phyloP scores from a whole-genome alignment of 352 stramenopile species.

The Phytophthora cryptogea region DNA sequence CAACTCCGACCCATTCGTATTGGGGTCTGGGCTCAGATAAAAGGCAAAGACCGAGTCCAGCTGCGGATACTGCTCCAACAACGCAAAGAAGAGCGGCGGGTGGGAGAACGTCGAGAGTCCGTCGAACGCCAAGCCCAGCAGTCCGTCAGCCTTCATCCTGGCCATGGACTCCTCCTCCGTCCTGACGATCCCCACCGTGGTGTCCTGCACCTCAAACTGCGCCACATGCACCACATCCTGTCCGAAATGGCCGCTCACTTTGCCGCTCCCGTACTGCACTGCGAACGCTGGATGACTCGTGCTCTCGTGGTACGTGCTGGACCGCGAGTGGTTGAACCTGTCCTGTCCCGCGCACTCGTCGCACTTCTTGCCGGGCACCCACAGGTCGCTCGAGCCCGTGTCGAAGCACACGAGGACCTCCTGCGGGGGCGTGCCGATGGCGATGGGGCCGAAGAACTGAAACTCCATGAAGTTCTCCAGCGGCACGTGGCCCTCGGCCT shows the following conservation, averaged over 20 bases:
- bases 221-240: slow-evolving; percentile 59
- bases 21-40: slow-evolving; percentile 92
- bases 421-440: slow-evolving; percentile 69
- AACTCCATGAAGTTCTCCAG: slow-evolving; percentile 87
- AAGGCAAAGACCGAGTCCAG: slow-evolving; percentile 94
- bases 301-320: slow-evolving; percentile 47
- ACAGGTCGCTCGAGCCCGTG: slow-evolving; percentile 82
- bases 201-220: slow-evolving; percentile 47
- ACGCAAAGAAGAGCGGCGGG: slow-evolving; percentile 68
- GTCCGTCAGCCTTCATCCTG: slow-evolving; percentile 92
- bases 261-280: slow-evolving; percentile 78
- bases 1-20: slow-evolving; percentile 72
- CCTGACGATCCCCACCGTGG: slow-evolving; percentile 64
- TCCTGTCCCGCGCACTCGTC: slow-evolving; percentile 55
- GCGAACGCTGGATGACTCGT: slow-evolving; percentile 51
- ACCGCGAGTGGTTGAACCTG: slow-evolving; percentile 57
- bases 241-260: slow-evolving; percentile 66
- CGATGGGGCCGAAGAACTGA: slow-evolving; percentile 77
- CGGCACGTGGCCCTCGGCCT: slow-evolving; percentile 47
- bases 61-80: slow-evolving; percentile 65
- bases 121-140: slow-evolving; percentile 96
- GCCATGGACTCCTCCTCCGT: slow-evolving; percentile 77
- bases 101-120: slow-evolving; percentile 87
- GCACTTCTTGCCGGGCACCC: slow-evolving; percentile 66
- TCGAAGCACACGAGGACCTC: slow-evolving; percentile 81